A percentile compares a stretch with the other conserved stretches of the same genome.
Evolutionary conservation across 495 filamentous ascomycete species (phyloP).

Genomic region (Talaromyces wortmannii): DNA sequence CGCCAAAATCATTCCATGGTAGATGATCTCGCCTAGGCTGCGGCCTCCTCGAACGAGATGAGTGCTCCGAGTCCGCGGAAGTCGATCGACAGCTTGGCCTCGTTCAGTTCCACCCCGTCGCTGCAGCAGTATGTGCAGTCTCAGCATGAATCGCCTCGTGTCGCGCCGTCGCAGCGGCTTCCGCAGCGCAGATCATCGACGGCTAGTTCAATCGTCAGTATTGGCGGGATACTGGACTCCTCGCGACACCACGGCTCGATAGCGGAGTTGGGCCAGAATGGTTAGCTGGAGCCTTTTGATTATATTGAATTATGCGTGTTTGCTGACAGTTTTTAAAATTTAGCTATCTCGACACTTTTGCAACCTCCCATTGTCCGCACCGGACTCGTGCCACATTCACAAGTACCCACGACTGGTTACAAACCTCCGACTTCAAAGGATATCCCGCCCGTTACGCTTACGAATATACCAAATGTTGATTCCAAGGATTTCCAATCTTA

Average conservation of each 20-base stretch:
- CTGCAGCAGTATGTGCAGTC: slow-evolving; percentile 54
- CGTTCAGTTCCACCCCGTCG: slow-evolving; percentile 42
- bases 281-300: slow-evolving; percentile 26
- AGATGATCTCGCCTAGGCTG: slow-evolving; percentile 5
- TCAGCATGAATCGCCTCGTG: slow-evolving; percentile 35
- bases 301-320: neutral
- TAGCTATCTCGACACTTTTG: slow-evolving; percentile 88
- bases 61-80: slow-evolving; percentile 57
- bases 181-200: slow-evolving; percentile 68
- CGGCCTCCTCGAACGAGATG: slow-evolving; percentile 45
- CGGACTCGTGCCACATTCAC: slow-evolving; percentile 68
- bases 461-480: slow-evolving; percentile 82
- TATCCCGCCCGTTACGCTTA: slow-evolving; percentile 89
- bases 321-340: neutral
- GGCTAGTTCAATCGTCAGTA: slow-evolving; percentile 79
- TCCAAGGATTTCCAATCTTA: slow-evolving; percentile 74
- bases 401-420: slow-evolving; percentile 59
- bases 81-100: slow-evolving; percentile 61
- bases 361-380: slow-evolving; percentile 88
- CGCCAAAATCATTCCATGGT: neutral
- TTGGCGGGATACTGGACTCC: slow-evolving; percentile 68
- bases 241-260: slow-evolving; percentile 53
- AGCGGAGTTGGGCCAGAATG: slow-evolving; percentile 76
- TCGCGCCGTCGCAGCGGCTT: slow-evolving; percentile 32
- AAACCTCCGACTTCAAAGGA: slow-evolving; percentile 84